Evolutionary conservation across 2,329 filamentous ascomycete species (phyloP).

Genomic region (Elsinoe australis): DNA sequence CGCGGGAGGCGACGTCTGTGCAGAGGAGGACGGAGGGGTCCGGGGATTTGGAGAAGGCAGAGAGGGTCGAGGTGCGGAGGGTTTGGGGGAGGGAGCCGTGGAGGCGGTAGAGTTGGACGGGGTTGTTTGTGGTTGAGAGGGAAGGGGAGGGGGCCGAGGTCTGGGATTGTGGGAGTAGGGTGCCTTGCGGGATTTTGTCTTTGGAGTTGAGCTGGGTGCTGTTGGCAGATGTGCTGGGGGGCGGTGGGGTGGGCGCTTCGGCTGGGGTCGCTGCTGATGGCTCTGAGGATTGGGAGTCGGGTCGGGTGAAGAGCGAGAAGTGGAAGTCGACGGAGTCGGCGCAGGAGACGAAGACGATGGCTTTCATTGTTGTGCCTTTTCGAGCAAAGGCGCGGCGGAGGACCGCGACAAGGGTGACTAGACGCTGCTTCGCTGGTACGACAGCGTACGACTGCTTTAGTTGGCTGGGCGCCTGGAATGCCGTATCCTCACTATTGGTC

Average conservation of each 20-base stretch:
- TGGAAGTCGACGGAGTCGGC: slow-evolving; percentile 97
- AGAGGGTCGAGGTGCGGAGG: slow-evolving; percentile 76
- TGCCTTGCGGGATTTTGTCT: slow-evolving; percentile 37
- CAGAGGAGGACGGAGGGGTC: slow-evolving; percentile 79
- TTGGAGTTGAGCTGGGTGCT: slow-evolving; percentile 29
- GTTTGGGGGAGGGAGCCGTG: slow-evolving; percentile 88
- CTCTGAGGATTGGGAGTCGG: slow-evolving; percentile 24
- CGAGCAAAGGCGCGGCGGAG: slow-evolving; percentile 82
- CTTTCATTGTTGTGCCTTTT: slow-evolving; percentile 89
- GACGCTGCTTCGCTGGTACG: slow-evolving; percentile 77
- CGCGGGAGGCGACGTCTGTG: slow-evolving; percentile 91
- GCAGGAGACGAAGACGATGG: slow-evolving; percentile 93
- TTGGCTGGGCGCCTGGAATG: slow-evolving; percentile 79
- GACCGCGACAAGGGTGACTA: slow-evolving; percentile 78
- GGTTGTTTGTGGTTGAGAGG: slow-evolving; percentile 57
- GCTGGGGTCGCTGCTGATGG: background rate
- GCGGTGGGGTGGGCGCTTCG: background rate
- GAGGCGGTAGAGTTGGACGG: slow-evolving; percentile 73
- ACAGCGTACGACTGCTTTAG: slow-evolving; percentile 87
- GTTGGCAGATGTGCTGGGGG: slow-evolving; percentile 3
- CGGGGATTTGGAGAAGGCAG: slow-evolving; percentile 65
- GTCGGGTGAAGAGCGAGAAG: slow-evolving; percentile 66
- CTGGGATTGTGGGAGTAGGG: slow-evolving; percentile 33
- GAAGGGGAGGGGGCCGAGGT: slow-evolving; percentile 64
- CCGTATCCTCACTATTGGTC: slow-evolving; percentile 42